These are phyloP conservation scores for Coniferiporia sulphurascens DNA, from an alignment of 1,284 basidiomycete genomes.

Conservation along the genomic window DNA sequence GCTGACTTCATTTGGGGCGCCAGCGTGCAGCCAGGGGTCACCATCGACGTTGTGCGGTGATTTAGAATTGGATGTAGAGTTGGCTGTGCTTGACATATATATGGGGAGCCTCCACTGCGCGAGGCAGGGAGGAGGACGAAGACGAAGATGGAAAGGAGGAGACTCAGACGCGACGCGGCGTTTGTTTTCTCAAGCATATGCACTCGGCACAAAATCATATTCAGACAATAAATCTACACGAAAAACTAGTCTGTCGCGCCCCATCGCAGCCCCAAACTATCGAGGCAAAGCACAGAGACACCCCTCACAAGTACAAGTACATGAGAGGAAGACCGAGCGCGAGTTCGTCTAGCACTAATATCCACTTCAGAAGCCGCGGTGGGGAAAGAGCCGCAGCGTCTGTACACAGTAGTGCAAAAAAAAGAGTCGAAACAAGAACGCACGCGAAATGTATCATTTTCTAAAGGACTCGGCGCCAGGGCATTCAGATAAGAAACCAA, in stretches of 20 bases:
- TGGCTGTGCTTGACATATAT: slow-evolving; percentile 10
- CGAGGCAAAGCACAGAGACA: slow-evolving; percentile 9
- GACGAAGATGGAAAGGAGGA: not conserved
- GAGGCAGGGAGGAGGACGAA: slow-evolving; percentile 4
- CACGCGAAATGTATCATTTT: not conserved
- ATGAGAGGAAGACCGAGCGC: slow-evolving; percentile 15
- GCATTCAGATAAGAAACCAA: too few species aligned
- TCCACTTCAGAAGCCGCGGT: slow-evolving; percentile 20
- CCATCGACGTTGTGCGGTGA: not conserved
- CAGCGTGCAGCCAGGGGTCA: not conserved
- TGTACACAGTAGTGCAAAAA: slow-evolving; percentile 17
- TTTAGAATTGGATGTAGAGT: not conserved
- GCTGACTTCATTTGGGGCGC: not conserved
- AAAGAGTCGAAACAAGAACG: not conserved
- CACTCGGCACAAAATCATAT: too few species aligned
- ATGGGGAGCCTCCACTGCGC: slow-evolving; percentile 11
- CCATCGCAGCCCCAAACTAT: slow-evolving; percentile 10
- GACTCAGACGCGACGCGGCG: not conserved
- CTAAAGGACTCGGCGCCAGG: too few species aligned
- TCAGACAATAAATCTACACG: not conserved
- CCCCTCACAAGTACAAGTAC: slow-evolving; percentile 6
- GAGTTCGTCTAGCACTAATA: slow-evolving; percentile 14
- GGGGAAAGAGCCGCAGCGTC: slow-evolving; percentile 14
- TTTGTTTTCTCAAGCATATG: too few species aligned
- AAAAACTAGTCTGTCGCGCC: slow-evolving; percentile 1